Percentiles rank a stretch among this genome's conserved stretches.
Evolutionary conservation across 208 protist genomes (phyloP).

Genomic region (Trypanosoma conorhini): DNA sequence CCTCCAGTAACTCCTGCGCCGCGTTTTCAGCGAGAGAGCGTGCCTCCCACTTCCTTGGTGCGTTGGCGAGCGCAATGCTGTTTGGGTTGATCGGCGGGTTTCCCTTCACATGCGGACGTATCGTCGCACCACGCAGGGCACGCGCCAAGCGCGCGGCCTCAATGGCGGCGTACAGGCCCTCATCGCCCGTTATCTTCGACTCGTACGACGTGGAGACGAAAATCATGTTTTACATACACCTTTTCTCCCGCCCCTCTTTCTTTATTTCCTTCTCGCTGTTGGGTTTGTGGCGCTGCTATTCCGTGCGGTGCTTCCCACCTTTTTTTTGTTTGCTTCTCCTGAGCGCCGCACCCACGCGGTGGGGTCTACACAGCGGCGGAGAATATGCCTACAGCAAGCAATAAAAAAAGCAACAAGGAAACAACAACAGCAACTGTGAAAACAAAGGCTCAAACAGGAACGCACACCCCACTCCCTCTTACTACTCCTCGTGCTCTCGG

Average conservation of each 20-base stretch:
- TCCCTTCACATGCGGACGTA: slow-evolving; percentile 38
- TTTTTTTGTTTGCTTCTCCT: background rate
- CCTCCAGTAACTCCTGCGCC: slow-evolving; percentile 11
- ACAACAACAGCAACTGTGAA: background rate
- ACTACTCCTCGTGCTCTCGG: background rate
- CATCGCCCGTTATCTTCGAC: slow-evolving; percentile 71
- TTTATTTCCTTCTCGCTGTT: slow-evolving; percentile 18
- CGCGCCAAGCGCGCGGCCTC: slow-evolving; percentile 60
- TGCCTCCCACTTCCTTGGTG: slow-evolving; percentile 18
- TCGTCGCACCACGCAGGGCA: slow-evolving; percentile 59
- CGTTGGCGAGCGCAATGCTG: slow-evolving; percentile 22
- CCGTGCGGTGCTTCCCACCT: background rate
- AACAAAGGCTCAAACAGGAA: slow-evolving; percentile 11
- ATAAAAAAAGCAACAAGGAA: slow-evolving; percentile 6
- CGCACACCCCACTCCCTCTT: background rate
- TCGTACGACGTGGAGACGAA: slow-evolving; percentile 37
- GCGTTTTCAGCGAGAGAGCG: slow-evolving; percentile 14
- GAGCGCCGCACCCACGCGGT: background rate
- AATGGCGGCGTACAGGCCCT: slow-evolving; percentile 76
- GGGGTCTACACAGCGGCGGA: background rate
- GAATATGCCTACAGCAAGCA: background rate
- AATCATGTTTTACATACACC: background rate
- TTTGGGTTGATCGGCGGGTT: slow-evolving; percentile 31
- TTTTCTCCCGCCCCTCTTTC: background rate
- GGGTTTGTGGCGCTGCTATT: background rate